A percentile compares a stretch with the other conserved stretches of the same genome.
Evolutionary conservation across 352 stramenopile genomes (phyloP).

Genomic region (Phytophthora palmivora): DNA sequence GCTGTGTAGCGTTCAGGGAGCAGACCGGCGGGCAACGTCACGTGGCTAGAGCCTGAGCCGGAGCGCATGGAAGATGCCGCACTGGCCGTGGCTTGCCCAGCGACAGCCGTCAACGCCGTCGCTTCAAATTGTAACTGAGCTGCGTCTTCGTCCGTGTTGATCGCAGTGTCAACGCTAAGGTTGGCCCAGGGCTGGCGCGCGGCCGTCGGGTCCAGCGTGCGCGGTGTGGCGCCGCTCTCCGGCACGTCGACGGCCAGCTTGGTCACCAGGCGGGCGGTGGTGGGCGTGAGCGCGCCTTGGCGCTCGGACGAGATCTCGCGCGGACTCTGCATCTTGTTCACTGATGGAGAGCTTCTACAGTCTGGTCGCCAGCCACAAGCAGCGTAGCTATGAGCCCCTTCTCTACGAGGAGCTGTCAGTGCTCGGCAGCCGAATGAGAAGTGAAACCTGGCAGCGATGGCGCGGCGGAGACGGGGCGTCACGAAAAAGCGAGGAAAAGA

Average conservation of each 20-base stretch:
- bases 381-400: slow-evolving; percentile 29
- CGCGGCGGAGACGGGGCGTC: slow-evolving; percentile 29
- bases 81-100: slow-evolving; percentile 27
- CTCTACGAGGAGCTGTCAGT: slow-evolving; percentile 17
- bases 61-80: slow-evolving; percentile 55
- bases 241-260: slow-evolving; percentile 46
- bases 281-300: slow-evolving; percentile 72
- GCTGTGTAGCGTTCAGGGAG: slow-evolving; percentile 81
- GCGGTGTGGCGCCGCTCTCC: slow-evolving; percentile 55
- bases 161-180: slow-evolving; percentile 71
- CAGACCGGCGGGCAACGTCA: slow-evolving; percentile 54
- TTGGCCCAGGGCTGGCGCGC: slow-evolving; percentile 74
- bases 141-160: slow-evolving; percentile 15
- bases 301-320: slow-evolving; percentile 77
- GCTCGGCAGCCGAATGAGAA: slow-evolving; percentile 29
- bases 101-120: background rate
- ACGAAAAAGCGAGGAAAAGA: slow-evolving; percentile 47
- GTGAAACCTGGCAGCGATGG: slow-evolving; percentile 23
- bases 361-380: slow-evolving; percentile 32
- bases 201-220: slow-evolving; percentile 51
- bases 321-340: slow-evolving; percentile 49
- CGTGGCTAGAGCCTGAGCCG: slow-evolving; percentile 47
- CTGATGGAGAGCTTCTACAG: slow-evolving; percentile 30
- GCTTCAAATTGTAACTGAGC: background rate
- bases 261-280: slow-evolving; percentile 61